phyloP scores from a whole-genome alignment of 306 rosid genomes.

The Psophocarpus tetragonolobus region DNA sequence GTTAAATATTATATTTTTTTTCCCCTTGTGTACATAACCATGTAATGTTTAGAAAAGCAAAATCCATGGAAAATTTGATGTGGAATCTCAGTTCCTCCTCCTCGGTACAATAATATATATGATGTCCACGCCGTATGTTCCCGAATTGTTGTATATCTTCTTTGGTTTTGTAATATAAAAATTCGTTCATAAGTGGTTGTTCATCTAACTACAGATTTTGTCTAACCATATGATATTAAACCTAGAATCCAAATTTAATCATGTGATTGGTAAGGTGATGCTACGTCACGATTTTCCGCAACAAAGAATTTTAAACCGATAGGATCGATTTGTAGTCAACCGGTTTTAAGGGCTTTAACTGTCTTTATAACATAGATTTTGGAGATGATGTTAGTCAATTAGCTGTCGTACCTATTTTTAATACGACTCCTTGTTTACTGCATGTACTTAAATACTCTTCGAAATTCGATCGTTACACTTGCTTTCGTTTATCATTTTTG shows the following conservation, averaged over 20 bases:
- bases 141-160: constrained; percentile 52
- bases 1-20: not conserved
- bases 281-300: constrained; percentile 13
- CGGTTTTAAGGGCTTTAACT: constrained; percentile 41
- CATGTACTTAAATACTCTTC: not conserved
- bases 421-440: not conserved
- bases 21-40: not conserved
- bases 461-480: not conserved
- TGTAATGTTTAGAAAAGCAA: not conserved
- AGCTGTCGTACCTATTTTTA: constrained; percentile 15
- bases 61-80: constrained; percentile 20
- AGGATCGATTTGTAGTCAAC: constrained; percentile 24
- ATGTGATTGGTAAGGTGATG: constrained; percentile 38
- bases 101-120: constrained; percentile 52
- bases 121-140: constrained; percentile 58
- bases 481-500: not conserved
- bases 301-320: not conserved
- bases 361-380: constrained; percentile 24
- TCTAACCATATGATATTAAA: constrained; percentile 40
- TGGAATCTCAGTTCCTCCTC: constrained; percentile 58
- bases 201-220: constrained; percentile 61
- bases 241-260: constrained; percentile 32
- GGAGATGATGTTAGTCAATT: constrained; percentile 11
- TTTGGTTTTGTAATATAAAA: constrained; percentile 35
- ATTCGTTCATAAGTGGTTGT: constrained; percentile 37